Evolutionary conservation across 1,284 basidiomycete species (phyloP).

Genomic region (Schizophyllum amplum): DNA sequence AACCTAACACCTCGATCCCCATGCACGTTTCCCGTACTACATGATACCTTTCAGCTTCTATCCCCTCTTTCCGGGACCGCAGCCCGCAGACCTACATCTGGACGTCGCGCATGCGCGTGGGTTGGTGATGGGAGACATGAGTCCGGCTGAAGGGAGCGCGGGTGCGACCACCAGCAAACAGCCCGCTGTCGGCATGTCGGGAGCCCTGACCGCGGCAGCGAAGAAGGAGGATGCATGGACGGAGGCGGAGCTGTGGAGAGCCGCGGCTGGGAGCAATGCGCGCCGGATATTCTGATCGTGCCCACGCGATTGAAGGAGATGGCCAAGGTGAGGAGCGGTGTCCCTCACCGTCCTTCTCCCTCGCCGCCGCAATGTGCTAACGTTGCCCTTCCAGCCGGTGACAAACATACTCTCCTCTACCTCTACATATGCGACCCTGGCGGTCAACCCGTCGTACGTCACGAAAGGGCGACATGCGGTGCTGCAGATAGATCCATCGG

Average conservation of each 20-base stretch:
- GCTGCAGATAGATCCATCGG: constrained; percentile 26
- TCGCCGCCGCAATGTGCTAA: too few relatives aligned
- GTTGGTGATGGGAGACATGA: constrained; percentile 37
- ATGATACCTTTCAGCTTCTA: constrained; percentile 62
- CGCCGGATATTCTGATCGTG: constrained; percentile 79
- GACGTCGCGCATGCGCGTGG: constrained; percentile 71
- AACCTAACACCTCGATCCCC: too few relatives aligned
- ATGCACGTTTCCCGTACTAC: constrained; percentile 1
- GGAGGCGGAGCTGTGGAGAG: too few relatives aligned
- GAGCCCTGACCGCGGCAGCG: too few relatives aligned
- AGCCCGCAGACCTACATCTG: constrained; percentile 74
- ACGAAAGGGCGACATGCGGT: constrained; percentile 48
- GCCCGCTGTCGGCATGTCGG: too few relatives aligned
- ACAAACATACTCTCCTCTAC: constrained; percentile 1
- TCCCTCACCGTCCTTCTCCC: too few relatives aligned
- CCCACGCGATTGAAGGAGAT: constrained; percentile 85
- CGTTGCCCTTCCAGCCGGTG: too few relatives aligned
- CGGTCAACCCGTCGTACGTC: constrained; percentile 68
- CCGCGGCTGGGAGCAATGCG: constrained; percentile 19
- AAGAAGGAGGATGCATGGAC: too few relatives aligned
- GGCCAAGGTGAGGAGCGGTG: constrained; percentile 71
- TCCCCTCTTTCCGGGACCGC: constrained; percentile 85
- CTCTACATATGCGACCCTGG: constrained; percentile 47
- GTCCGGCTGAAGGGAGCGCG: too few relatives aligned
- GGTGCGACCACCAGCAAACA: too few relatives aligned